Conservation (phyloP, 1,284 basidiomycete genomes). For the Termitomyces sp. region DNA sequence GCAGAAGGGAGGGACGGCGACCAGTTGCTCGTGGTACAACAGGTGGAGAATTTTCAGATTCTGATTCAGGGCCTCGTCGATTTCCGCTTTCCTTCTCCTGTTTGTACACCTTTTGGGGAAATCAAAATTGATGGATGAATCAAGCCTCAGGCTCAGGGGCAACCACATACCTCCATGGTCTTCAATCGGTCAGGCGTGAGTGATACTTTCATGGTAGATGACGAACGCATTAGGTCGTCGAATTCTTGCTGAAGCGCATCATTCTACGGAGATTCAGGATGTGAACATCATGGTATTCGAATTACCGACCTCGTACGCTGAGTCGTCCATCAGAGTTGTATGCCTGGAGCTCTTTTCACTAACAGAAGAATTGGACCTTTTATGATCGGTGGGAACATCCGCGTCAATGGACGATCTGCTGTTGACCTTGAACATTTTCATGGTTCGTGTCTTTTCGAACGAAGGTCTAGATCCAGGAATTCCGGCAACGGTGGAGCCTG, state of each 20-base stretch:
- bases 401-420: constrained; percentile 40
- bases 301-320: constrained; percentile 23
- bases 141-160: not conserved
- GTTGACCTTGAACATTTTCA: constrained; percentile 48
- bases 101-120: constrained; percentile 50
- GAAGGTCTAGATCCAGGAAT: constrained; percentile 43
- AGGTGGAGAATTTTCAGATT: constrained; percentile 29
- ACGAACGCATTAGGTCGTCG: constrained; percentile 84
- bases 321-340: constrained; percentile 22
- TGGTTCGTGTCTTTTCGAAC: constrained; percentile 50
- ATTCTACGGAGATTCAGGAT: constrained; percentile 33
- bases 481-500: constrained; percentile 17
- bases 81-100: constrained; percentile 53
- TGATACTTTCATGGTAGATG: constrained; percentile 90
- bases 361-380: constrained; percentile 47
- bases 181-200: constrained; percentile 88
- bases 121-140: constrained; percentile 23
- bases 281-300: not conserved
- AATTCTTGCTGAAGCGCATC: constrained; percentile 69
- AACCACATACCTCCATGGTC: constrained; percentile 75
- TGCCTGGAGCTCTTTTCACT: constrained; percentile 41
- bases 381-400: constrained; percentile 39
- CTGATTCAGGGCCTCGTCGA: constrained; percentile 30
- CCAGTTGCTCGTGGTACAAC: constrained; percentile 31
- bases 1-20: constrained; percentile 38